A percentile compares a stretch with the other conserved stretches of the same genome.
These are phyloP conservation scores for Agrostemma githago DNA, from an alignment of 148 eudicot genomes.

Conservation along the genomic window DNA sequence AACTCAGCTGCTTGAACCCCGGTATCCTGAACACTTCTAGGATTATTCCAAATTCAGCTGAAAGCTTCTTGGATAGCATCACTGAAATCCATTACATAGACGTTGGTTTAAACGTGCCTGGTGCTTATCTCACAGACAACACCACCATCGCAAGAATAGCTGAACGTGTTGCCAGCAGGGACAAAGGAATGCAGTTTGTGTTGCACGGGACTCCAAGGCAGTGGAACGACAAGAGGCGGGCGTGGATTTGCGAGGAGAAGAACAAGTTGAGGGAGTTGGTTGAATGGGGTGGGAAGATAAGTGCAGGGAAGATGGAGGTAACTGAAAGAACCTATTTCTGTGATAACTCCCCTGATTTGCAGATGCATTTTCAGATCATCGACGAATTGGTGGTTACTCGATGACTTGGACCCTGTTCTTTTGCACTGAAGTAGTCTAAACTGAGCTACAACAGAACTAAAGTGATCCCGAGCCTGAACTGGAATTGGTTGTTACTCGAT, in stretches of 20 bases:
- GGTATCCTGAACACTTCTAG: conserved; percentile 9
- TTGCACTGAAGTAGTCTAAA: too few species aligned
- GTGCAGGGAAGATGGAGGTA: conserved; percentile 47
- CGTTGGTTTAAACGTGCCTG: conserved; percentile 73
- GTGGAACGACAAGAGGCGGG: conserved; percentile 64
- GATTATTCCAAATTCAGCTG: conserved; percentile 54
- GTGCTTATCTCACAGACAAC: conserved; percentile 71
- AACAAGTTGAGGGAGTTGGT: conserved; percentile 51
- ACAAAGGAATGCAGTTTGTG: conserved; percentile 37
- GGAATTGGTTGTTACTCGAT: conserved; percentile 42
- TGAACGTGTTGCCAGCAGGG: conserved; percentile 27
- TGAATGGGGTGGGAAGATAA: conserved; percentile 30
- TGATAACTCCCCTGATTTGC: conserved; percentile 46
- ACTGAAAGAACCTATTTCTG: conserved; percentile 66
- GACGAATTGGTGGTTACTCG: conserved; percentile 50
- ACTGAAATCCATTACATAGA: conserved; percentile 80
- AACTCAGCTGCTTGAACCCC: conserved; percentile 40
- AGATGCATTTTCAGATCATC: conserved; percentile 89
- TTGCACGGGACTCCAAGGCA: conserved; percentile 96
- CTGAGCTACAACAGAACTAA: too few species aligned
- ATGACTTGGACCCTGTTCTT: neutral
- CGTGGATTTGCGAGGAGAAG: conserved; percentile 69
- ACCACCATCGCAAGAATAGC: conserved; percentile 41
- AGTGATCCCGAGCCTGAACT: too few species aligned
- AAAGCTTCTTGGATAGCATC: conserved; percentile 64